A percentile compares a stretch with the other conserved stretches of the same genome.
These are phyloP conservation scores for Tulasnella sp. DNA, from an alignment of 768 basidiomycete genomes.

Conservation along the genomic window DNA sequence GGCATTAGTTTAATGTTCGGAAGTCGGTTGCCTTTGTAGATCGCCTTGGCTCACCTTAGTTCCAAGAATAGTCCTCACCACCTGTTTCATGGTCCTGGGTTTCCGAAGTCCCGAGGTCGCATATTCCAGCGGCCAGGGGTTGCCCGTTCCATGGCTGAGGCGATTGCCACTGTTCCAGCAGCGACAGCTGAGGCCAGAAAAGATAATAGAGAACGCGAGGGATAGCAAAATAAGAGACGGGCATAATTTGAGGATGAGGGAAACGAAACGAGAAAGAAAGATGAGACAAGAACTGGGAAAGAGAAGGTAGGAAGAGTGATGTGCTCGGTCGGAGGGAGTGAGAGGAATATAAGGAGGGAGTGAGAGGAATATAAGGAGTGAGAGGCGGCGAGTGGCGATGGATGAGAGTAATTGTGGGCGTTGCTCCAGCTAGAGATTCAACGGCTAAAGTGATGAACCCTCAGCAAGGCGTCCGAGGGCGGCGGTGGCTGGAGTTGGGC, in stretches of 20 bases:
- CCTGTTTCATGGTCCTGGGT: neutral
- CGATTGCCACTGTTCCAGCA: neutral
- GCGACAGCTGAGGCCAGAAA: neutral
- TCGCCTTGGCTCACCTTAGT: neutral
- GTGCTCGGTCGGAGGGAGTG: neutral
- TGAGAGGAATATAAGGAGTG: neutral
- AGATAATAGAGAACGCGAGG: conserved; percentile 3
- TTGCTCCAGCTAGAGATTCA: neutral
- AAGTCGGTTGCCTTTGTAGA: no score
- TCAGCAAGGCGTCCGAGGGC: neutral
- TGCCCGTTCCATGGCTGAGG: neutral
- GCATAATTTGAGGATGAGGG: neutral
- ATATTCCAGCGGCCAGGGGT: neutral
- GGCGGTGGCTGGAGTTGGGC: neutral
- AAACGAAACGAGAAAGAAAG: neutral
- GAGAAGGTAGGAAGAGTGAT: neutral
- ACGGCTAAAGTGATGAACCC: neutral
- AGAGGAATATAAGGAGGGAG: no score
- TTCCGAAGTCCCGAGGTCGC: neutral
- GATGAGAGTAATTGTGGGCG: neutral
- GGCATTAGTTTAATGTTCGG: neutral
- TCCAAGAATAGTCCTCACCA: neutral
- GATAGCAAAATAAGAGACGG: neutral
- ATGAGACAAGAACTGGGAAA: neutral
- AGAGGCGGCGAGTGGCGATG: neutral